Percentiles rank a stretch among this genome's conserved stretches.
phyloP scores from a whole-genome alignment of 2,329 filamentous ascomycete genomes.

The Didymella segeticola region DNA sequence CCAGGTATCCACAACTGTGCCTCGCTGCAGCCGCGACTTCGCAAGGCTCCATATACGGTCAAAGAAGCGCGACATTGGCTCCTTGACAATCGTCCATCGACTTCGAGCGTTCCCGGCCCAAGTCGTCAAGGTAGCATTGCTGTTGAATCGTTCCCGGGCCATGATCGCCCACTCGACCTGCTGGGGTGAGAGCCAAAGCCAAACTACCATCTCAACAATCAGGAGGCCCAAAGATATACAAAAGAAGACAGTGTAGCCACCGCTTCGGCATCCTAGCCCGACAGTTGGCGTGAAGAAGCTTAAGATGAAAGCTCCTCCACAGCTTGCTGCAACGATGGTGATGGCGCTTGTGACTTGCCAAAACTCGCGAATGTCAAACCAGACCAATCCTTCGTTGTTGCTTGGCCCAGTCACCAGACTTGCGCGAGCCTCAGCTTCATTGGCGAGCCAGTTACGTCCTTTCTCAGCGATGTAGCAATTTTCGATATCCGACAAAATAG shows the following conservation, averaged over 20 bases:
- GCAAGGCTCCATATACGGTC: background rate
- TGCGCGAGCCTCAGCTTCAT: constrained; percentile 42
- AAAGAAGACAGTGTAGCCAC: constrained; percentile 54
- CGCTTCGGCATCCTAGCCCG: constrained; percentile 51
- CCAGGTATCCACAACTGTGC: background rate
- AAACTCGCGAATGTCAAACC: constrained; percentile 54
- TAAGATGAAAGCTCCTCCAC: constrained; percentile 50
- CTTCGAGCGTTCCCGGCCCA: constrained; percentile 17
- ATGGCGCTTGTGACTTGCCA: constrained; percentile 51
- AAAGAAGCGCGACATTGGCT: constrained; percentile 9
- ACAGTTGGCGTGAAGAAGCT: constrained; percentile 56
- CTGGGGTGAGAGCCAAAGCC: constrained; percentile 37
- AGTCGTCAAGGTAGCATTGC: constrained; percentile 14
- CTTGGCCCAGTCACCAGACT: constrained; percentile 46
- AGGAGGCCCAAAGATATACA: constrained; percentile 42
- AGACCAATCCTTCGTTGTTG: constrained; percentile 47
- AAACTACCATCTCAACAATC: constrained; percentile 49
- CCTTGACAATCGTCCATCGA: constrained; percentile 19
- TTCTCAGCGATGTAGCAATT: constrained; percentile 47
- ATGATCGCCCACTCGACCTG: constrained; percentile 23
- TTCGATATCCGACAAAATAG: constrained; percentile 53
- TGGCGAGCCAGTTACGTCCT: constrained; percentile 50
- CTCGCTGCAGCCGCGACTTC: background rate
- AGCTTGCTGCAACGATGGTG: constrained; percentile 47
- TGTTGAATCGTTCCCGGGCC: constrained; percentile 21